Evolutionary conservation across 441 rosid species (phyloP), one percentile per base, ranked within the genome.

Genomic region (Mallotus japonicus): DNA sequence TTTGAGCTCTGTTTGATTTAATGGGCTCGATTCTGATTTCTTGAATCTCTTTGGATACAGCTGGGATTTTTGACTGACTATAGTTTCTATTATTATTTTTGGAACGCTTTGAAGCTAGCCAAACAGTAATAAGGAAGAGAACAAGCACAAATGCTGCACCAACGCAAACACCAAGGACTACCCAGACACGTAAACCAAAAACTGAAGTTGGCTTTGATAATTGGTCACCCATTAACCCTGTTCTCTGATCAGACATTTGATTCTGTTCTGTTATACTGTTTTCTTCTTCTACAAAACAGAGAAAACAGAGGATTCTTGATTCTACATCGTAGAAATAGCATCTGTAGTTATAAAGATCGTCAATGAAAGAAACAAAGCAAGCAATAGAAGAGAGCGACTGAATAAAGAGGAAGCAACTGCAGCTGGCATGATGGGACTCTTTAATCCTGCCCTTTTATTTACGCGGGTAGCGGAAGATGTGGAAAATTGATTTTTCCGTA

Each of bases 51-150:
- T 87, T 89, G 58, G 87, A 85, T 13, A 87, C 81, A 4, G 22
- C 24, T 0, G 92, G 87, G 75, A 85, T 87, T 74, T 75, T 73
- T 32, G 86, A 77, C 28, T 81, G 71, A 49, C 56, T 64, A 37
- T 77, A 65, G 56, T 57, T 64, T 37, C 53, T 60, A 50, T 59
- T 58, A 51, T 73, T 74, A 75, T 73, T 80, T 72, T 75, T 80
- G 51, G 85, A 76, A 22, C 90, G 82, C 73, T 83, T 87, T 40
- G 90, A 85, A 50, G 93, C 89, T 79, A 94, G 85, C 89, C 92
- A 94, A 69, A 94, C 89, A 68, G 97, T 89, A 42, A 92, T 83
- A 24, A 94, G 81, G 81, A 90, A 89, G 65, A 94, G 97, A 67
- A 90, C 72, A 32, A 92, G 77, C 37, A 94, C 95, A 34, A 92